Evolutionary conservation across 1,139 yeast genomes (phyloP), one percentile per base, ranked within the genome.

Genomic region (Pichia sp.): DNA sequence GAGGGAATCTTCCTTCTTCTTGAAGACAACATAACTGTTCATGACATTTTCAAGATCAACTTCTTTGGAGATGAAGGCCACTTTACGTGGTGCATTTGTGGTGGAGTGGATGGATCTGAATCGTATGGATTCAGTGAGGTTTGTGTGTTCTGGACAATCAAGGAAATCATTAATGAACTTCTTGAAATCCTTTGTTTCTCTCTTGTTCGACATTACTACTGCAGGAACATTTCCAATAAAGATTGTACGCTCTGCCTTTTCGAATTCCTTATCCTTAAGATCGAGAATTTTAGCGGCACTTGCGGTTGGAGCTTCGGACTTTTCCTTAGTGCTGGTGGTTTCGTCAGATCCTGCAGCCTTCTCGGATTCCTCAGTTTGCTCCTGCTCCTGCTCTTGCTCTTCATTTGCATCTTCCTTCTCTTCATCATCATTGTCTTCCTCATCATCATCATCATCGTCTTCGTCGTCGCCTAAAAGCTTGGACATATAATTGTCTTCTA

Each of bases 51-150:
- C 69, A 34, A 76, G 69, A 55, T 88, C 94, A 42, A 88, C 68
- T 44, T 81, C 76, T 53, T 85, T 86, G 50, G 78, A 75, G 38
- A 85, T 83, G 57, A 78, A 87, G 3, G 98, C 97, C 25, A 85
- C 87, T 56, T 88, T 88, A 57, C 96, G 74, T 29, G 98, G 97
- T 39, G 87, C 67, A 27, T 85, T 77, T 52, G 87, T 94, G 35
- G 82, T 79, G 48, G 88, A 86, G 3, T 96, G 86, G 49, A 93
- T 82, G 2, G 97, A 87, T 60, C 99, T 74, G 65, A 86, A 91
- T 56, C 99, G 71, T 37, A 87, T 69, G 15, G 94, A 81, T 32
- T 74, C 77, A 36, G 87, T 69, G 6, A 29, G 28, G 28, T 33
- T 39, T 1, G 35, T 19, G 23, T 40, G 34, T 14, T 35, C 46